Percentiles rank a stretch among this genome's conserved stretches.
Evolutionary conservation across 805 yeast genomes (phyloP).

Genomic region (Barnettozyma siamensis): DNA sequence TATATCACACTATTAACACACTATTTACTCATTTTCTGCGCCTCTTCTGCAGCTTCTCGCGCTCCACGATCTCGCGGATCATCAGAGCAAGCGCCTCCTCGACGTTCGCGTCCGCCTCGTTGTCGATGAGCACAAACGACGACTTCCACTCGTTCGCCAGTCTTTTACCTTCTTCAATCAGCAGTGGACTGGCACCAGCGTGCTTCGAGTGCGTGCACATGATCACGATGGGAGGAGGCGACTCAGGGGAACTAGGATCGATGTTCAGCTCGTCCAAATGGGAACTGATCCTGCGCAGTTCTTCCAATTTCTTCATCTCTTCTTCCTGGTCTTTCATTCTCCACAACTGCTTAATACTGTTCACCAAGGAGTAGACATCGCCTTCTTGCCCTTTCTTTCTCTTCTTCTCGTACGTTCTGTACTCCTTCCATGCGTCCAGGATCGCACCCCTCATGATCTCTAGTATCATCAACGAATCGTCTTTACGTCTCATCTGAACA

Average conservation of each 20-base stretch:
- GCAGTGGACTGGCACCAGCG: constrained; percentile 51
- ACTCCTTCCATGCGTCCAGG: constrained; percentile 72
- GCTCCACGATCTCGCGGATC: constrained; percentile 55
- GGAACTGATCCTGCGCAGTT: constrained; percentile 26
- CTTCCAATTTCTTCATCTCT: constrained; percentile 26
- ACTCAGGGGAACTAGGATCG: constrained; percentile 33
- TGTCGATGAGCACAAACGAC: constrained; percentile 61
- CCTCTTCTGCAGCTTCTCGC: constrained; percentile 26
- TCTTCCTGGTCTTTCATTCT: constrained; percentile 30
- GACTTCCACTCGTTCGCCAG: constrained; percentile 59
- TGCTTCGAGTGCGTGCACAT: constrained; percentile 60
- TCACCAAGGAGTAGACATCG: constrained; percentile 57
- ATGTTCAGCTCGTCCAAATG: constrained; percentile 28
- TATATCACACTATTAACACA: too few species aligned
- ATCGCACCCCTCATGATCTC: constrained; percentile 50
- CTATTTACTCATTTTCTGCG: too few species aligned
- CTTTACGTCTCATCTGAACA: constrained; percentile 1
- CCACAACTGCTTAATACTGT: constrained; percentile 56
- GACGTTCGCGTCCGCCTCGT: constrained; percentile 41
- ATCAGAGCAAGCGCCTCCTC: constrained; percentile 54
- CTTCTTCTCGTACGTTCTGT: constrained; percentile 42
- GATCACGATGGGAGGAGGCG: constrained; percentile 62
- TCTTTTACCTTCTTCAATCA: constrained; percentile 51
- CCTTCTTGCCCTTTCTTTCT: constrained; percentile 65
- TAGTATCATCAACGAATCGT: constrained; percentile 21